phyloP scores from a whole-genome alignment of 179 eudicot species.

The Camellia oleifera region DNA sequence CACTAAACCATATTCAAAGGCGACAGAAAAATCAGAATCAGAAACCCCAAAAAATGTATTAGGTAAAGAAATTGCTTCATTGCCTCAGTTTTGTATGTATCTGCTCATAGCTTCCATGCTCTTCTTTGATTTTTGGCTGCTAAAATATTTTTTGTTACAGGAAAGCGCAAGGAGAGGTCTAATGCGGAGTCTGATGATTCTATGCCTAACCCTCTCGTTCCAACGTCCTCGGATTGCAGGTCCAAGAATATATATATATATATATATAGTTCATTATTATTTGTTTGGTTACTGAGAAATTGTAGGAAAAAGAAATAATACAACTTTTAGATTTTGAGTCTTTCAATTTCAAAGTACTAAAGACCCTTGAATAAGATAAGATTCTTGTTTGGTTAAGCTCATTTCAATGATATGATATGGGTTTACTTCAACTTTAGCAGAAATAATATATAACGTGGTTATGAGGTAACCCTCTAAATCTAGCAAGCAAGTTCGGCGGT shows the following conservation, averaged over 20 bases:
- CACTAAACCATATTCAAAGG: constrained; percentile 24
- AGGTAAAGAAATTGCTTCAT: constrained; percentile 32
- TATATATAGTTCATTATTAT: background rate
- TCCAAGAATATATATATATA: constrained; percentile 6
- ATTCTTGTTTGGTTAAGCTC: constrained; percentile 4
- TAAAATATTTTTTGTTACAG: constrained; percentile 25
- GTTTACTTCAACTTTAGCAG: background rate
- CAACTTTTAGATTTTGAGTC: background rate
- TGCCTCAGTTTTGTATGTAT: background rate
- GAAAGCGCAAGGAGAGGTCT: constrained; percentile 74
- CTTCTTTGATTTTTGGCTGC: constrained; percentile 1
- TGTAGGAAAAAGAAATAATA: background rate
- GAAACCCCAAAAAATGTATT: constrained; percentile 25
- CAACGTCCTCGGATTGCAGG: constrained; percentile 80
- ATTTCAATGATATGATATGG: background rate
- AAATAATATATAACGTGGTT: background rate
- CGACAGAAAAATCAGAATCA: constrained; percentile 20
- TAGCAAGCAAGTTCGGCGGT: background rate
- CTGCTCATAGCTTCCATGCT: background rate
- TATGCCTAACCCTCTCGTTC: constrained; percentile 45
- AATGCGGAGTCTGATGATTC: constrained; percentile 30
- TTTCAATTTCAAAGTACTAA: background rate
- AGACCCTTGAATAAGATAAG: background rate
- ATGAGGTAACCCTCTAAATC: no score
- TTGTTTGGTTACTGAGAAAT: background rate